phyloP scores from a whole-genome alignment of 225 moss, liverwort and hornwort genomes.

The Neckera pumila region DNA sequence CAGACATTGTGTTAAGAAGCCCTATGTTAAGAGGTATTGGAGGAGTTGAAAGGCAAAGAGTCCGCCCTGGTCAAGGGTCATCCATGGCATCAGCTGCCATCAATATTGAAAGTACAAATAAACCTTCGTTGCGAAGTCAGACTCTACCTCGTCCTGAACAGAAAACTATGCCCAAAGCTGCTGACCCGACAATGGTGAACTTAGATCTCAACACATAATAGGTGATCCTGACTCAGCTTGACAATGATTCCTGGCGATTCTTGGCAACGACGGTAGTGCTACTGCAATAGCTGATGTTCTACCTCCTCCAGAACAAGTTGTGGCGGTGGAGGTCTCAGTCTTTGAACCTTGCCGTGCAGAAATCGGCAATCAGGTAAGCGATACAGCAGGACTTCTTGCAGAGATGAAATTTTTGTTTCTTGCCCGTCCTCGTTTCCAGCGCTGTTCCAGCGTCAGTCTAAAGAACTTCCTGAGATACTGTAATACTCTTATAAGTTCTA shows the following conservation, averaged over 20 bases:
- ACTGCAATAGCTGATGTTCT: conserved; percentile 53
- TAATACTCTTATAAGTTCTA: neutral
- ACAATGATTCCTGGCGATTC: conserved; percentile 27
- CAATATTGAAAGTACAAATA: neutral
- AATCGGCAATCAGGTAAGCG: conserved; percentile 3
- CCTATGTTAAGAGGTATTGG: conserved; percentile 12
- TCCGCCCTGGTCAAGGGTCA: neutral
- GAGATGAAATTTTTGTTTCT: neutral
- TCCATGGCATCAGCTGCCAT: neutral
- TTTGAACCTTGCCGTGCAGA: conserved; percentile 35
- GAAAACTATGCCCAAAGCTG: neutral
- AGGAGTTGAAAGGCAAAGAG: conserved; percentile 16
- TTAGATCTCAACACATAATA: neutral
- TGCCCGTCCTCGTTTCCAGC: neutral
- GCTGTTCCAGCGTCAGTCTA: neutral
- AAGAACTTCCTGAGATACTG: neutral
- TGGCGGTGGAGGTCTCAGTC: conserved; percentile 53
- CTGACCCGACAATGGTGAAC: neutral
- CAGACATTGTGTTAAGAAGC: conserved; percentile 35
- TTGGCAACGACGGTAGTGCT: conserved; percentile 53
- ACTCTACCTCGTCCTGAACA: neutral
- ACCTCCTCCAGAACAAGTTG: conserved; percentile 51
- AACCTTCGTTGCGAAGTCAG: conserved; percentile 2
- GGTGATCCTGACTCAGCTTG: conserved; percentile 15
- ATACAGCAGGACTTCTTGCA: neutral